These are phyloP conservation scores for Phytophthora citrophthora DNA, from an alignment of 352 stramenopile species.

Conservation along the genomic window DNA sequence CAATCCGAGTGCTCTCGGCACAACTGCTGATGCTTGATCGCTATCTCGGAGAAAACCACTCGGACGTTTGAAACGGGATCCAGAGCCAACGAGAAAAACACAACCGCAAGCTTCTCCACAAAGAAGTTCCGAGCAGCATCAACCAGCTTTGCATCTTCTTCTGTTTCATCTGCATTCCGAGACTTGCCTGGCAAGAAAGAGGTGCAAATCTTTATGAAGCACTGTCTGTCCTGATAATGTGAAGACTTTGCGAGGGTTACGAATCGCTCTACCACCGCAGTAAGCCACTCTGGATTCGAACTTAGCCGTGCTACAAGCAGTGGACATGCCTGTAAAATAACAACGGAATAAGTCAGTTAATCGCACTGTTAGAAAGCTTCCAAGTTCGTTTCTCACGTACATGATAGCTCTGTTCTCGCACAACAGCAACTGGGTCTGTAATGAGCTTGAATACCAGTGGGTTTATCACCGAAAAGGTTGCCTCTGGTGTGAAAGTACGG, in stretches of 20 bases:
- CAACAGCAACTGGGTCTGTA: conserved; percentile 75
- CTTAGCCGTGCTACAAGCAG: conserved; percentile 59
- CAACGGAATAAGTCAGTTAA: conserved; percentile 1
- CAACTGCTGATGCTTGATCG: conserved; percentile 53
- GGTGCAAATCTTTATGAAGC: conserved; percentile 68
- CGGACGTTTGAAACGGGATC: conserved; percentile 83
- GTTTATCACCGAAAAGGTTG: conserved; percentile 80
- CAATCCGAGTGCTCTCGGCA: conserved; percentile 39
- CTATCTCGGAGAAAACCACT: conserved; percentile 57
- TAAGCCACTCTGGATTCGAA: conserved; percentile 55
- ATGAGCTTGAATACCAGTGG: conserved; percentile 79
- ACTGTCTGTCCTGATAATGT: conserved; percentile 74
- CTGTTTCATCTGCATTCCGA: conserved; percentile 2
- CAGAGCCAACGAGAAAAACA: conserved; percentile 65
- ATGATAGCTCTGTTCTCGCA: conserved; percentile 75
- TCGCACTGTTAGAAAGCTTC: neutral
- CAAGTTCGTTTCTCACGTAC: conserved; percentile 23
- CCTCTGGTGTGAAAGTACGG: conserved; percentile 66
- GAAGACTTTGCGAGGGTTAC: conserved; percentile 55
- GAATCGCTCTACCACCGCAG: conserved; percentile 55
- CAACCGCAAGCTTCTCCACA: conserved; percentile 42
- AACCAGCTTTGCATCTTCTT: conserved; percentile 13
- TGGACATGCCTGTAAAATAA: conserved; percentile 59
- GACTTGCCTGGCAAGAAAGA: conserved; percentile 47
- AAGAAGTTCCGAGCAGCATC: conserved; percentile 49